Conservation (phyloP, 2,329 filamentous ascomycete species). For the Davidsoniella eucalypti region DNA sequence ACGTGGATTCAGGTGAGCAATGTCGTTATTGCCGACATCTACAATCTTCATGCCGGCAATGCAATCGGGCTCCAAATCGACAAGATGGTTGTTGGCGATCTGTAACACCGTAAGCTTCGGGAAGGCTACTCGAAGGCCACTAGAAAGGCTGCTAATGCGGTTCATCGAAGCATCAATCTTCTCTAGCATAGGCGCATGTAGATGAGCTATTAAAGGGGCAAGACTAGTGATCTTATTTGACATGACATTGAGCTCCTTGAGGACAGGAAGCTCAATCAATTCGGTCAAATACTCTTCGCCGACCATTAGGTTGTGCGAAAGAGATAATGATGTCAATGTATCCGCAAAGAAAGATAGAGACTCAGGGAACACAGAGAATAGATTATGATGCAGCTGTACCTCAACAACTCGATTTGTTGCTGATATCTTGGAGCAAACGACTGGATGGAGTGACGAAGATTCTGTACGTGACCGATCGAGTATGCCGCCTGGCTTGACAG, state of each 20-base stretch:
- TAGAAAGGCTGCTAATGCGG: conserved; percentile 54
- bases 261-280: conserved; percentile 49
- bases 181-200: conserved; percentile 59
- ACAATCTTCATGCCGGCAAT: conserved; percentile 60
- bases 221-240: conserved; percentile 60
- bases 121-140: conserved; percentile 45
- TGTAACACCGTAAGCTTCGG: conserved; percentile 55
- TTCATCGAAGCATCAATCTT: conserved; percentile 74
- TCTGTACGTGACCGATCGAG: conserved; percentile 55
- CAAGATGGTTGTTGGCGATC: conserved; percentile 63
- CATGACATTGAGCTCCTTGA: conserved; percentile 62
- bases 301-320: conserved; percentile 59
- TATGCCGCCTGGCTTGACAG: conserved; percentile 41
- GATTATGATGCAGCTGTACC: conserved; percentile 62
- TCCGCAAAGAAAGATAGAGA: conserved; percentile 55
- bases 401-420: conserved; percentile 34
- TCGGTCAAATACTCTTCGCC: conserved; percentile 49
- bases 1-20: conserved; percentile 62
- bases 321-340: conserved; percentile 52
- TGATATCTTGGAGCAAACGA: conserved; percentile 38
- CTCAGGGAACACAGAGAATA: conserved; percentile 51
- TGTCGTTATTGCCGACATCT: conserved; percentile 73
- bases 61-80: conserved; percentile 53
- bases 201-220: conserved; percentile 43
- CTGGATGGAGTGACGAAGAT: conserved; percentile 41